A percentile compares a stretch with the other conserved stretches of the same genome.
Conservation (phyloP, 208 protist species). For the Acanthamoeba triangularis region DNA sequence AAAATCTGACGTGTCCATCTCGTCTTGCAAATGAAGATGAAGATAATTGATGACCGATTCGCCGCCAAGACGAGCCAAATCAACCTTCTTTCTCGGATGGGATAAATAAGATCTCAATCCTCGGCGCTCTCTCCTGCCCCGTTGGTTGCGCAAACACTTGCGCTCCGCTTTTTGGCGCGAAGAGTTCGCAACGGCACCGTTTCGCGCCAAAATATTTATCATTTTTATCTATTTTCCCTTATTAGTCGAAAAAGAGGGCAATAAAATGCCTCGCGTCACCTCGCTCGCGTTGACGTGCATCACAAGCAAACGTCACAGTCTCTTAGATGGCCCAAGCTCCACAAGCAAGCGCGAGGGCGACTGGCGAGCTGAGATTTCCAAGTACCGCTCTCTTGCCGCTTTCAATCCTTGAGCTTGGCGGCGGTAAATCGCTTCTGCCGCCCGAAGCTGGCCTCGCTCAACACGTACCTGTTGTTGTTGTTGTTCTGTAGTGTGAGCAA, state of each 20-base stretch:
- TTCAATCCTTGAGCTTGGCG: constrained; percentile 3
- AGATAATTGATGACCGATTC: not conserved
- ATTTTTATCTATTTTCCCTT: too few species aligned
- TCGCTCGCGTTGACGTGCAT: too few species aligned
- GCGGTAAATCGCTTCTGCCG: constrained; percentile 38
- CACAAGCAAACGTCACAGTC: too few species aligned
- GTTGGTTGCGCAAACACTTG: not conserved
- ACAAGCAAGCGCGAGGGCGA: too few species aligned
- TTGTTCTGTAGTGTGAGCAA: not conserved
- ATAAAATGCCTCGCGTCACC: too few species aligned
- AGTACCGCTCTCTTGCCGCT: too few species aligned
- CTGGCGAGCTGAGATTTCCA: too few species aligned
- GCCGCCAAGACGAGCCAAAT: constrained; percentile 14
- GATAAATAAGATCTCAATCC: not conserved
- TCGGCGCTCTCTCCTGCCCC: not conserved
- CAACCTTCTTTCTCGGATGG: not conserved
- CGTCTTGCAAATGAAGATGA: not conserved
- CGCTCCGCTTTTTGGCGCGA: not conserved
- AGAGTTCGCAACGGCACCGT: not conserved
- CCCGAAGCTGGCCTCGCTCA: constrained; percentile 53
- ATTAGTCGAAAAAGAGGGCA: too few species aligned
- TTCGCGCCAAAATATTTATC: constrained; percentile 19
- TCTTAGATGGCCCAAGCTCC: too few species aligned
- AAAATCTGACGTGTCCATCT: constrained; percentile 36
- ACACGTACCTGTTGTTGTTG: not conserved